Evolutionary conservation across 2,329 filamentous ascomycete species (phyloP).

Genomic region (Hypocrella siamensis): DNA sequence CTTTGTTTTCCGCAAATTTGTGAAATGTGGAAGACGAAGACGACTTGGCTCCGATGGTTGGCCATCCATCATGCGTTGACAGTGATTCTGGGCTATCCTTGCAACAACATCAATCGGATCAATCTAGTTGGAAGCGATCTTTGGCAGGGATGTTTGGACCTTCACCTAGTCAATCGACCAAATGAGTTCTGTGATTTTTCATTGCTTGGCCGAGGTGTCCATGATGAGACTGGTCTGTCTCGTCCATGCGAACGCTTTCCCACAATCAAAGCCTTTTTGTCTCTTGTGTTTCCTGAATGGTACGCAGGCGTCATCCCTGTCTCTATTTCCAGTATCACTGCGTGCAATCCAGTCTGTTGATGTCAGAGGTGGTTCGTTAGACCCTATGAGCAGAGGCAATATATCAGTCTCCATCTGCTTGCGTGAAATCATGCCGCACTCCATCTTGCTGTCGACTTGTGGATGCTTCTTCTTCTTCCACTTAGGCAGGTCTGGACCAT

Average conservation of each 20-base stretch:
- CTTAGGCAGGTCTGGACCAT: constrained; percentile 3
- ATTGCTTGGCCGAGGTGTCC: constrained; percentile 13
- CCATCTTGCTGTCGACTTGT: constrained; percentile 3
- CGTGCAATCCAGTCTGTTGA: constrained; percentile 22
- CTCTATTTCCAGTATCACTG: constrained; percentile 18
- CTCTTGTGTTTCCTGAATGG: constrained; percentile 17
- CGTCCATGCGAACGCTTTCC: constrained; percentile 27
- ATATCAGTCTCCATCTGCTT: constrained; percentile 3
- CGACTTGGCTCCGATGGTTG: too few species aligned
- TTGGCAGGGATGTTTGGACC: constrained; percentile 20
- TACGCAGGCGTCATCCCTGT: too few species aligned
- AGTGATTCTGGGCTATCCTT: constrained; percentile 8
- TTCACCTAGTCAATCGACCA: constrained; percentile 8
- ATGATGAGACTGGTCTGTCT: constrained; percentile 24
- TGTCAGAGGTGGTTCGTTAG: constrained; percentile 27
- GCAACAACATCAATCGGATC: constrained; percentile 9
- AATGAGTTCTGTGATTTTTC: constrained; percentile 15
- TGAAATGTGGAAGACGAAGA: too few species aligned
- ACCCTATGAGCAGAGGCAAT: neutral
- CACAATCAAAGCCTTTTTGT: too few species aligned
- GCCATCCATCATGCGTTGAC: too few species aligned
- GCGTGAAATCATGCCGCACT: constrained; percentile 2
- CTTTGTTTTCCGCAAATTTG: too few species aligned
- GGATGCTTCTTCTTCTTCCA: constrained; percentile 4
- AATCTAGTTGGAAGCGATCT: constrained; percentile 11